phyloP scores from a whole-genome alignment of 2,329 filamentous ascomycete species.

The Epichloe hybrida region DNA sequence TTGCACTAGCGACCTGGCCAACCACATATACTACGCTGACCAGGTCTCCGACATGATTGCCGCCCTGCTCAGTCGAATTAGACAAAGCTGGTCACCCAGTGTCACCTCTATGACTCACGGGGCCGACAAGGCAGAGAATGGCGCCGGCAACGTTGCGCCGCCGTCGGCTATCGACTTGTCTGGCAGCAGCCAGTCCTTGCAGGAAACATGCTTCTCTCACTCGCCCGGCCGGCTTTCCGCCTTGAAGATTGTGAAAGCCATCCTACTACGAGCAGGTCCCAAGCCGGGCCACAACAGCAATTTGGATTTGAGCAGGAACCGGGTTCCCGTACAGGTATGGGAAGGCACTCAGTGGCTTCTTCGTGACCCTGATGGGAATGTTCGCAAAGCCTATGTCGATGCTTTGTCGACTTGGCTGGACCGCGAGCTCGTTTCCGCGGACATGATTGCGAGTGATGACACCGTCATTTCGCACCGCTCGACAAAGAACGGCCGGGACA shows the following conservation, averaged over 20 bases:
- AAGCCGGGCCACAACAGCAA: slow-evolving; percentile 44
- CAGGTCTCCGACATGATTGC: slow-evolving; percentile 92
- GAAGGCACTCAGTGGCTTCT: slow-evolving; percentile 93
- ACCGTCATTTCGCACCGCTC: slow-evolving; percentile 31
- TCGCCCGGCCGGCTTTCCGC: slow-evolving; percentile 48
- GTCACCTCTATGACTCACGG: slow-evolving; percentile 26
- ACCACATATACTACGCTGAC: slow-evolving; percentile 92
- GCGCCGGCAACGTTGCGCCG: slow-evolving; percentile 18
- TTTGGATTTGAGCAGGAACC: slow-evolving; percentile 55
- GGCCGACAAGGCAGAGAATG: slow-evolving; percentile 30
- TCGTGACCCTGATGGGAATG: slow-evolving; percentile 61
- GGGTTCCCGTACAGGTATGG: slow-evolving; percentile 73
- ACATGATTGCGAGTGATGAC: slow-evolving; percentile 50
- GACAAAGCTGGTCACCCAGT: slow-evolving; percentile 40
- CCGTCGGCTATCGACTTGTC: slow-evolving; percentile 24
- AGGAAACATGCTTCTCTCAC: slow-evolving; percentile 40
- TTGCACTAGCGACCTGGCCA: slow-evolving; percentile 83
- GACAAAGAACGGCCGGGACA: slow-evolving; percentile 27
- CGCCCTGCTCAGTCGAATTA: slow-evolving; percentile 64
- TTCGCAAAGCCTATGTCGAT: slow-evolving; percentile 76
- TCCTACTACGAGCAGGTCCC: slow-evolving; percentile 69
- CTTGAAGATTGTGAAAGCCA: slow-evolving; percentile 67
- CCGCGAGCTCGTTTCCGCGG: slow-evolving; percentile 57
- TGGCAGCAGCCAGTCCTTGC: slow-evolving; percentile 29
- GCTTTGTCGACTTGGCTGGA: slow-evolving; percentile 74